phyloP scores from a whole-genome alignment of 345 rosid species.

The Cochlearia excelsa region DNA sequence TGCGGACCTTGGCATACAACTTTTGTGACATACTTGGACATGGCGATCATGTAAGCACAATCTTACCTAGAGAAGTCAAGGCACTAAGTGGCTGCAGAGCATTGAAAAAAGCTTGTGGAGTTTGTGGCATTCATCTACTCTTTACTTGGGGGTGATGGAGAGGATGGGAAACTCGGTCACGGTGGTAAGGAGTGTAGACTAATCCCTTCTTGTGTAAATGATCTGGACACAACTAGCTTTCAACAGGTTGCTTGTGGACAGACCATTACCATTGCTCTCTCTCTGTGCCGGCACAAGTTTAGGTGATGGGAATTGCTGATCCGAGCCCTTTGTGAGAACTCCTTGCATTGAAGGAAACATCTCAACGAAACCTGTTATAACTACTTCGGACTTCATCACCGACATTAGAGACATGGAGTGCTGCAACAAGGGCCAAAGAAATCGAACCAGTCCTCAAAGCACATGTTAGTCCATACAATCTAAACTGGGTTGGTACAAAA shows the following conservation, averaged over 20 bases:
- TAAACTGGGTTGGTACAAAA: background rate
- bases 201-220: slow-evolving; percentile 48
- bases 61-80: slow-evolving; percentile 58
- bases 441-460: slow-evolving; percentile 50
- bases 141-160: slow-evolving; percentile 75
- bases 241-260: slow-evolving; percentile 64
- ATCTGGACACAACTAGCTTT: slow-evolving; percentile 45
- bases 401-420: slow-evolving; percentile 44
- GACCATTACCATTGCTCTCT: slow-evolving; percentile 53
- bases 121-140: slow-evolving; percentile 74
- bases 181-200: slow-evolving; percentile 50
- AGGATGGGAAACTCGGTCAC: slow-evolving; percentile 61
- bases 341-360: slow-evolving; percentile 53
- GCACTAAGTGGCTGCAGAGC: slow-evolving; percentile 47
- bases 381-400: slow-evolving; percentile 36
- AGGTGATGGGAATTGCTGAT: slow-evolving; percentile 51
- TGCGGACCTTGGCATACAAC: slow-evolving; percentile 77
- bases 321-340: slow-evolving; percentile 42
- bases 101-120: slow-evolving; percentile 50
- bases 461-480: slow-evolving; percentile 46
- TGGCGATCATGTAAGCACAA: slow-evolving; percentile 47
- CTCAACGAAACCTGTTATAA: slow-evolving; percentile 44
- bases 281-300: slow-evolving; percentile 48
- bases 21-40: slow-evolving; percentile 57
- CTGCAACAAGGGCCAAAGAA: slow-evolving; percentile 44